These are phyloP conservation scores for Eucalyptus regnans DNA, from an alignment of 345 rosid genomes.

Conservation along the genomic window DNA sequence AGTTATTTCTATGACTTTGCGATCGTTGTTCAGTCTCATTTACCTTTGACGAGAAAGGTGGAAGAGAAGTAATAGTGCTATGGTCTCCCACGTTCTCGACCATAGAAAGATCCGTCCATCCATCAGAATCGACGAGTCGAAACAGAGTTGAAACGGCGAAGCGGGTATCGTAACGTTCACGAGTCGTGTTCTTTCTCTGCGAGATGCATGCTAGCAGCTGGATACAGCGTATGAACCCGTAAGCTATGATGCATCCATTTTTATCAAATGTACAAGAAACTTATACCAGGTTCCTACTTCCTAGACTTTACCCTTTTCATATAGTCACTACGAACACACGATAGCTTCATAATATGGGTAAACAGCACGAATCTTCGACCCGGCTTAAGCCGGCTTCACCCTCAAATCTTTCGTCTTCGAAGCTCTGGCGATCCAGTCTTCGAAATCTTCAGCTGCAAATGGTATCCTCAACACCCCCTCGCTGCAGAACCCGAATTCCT, in stretches of 20 bases:
- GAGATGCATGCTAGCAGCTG: neutral
- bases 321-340: neutral
- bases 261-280: neutral
- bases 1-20: neutral
- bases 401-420: neutral
- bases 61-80: too few relatives aligned
- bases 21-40: neutral
- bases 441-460: constrained; percentile 16
- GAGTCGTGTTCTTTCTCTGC: neutral
- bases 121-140: neutral
- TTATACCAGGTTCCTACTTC: neutral
- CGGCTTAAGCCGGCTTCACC: neutral
- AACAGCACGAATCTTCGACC: neutral
- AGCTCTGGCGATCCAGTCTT: constrained; percentile 6
- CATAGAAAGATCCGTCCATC: neutral
- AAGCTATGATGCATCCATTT: neutral
- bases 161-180: neutral
- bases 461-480: constrained; percentile 23
- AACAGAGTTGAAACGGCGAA: neutral
- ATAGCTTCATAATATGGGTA: neutral
- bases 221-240: neutral
- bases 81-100: neutral
- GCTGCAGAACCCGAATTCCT: constrained; percentile 21
- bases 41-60: neutral
- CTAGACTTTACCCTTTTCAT: neutral